phyloP scores from a whole-genome alignment of 2,329 filamentous ascomycete species.

The Alternaria sp. region DNA sequence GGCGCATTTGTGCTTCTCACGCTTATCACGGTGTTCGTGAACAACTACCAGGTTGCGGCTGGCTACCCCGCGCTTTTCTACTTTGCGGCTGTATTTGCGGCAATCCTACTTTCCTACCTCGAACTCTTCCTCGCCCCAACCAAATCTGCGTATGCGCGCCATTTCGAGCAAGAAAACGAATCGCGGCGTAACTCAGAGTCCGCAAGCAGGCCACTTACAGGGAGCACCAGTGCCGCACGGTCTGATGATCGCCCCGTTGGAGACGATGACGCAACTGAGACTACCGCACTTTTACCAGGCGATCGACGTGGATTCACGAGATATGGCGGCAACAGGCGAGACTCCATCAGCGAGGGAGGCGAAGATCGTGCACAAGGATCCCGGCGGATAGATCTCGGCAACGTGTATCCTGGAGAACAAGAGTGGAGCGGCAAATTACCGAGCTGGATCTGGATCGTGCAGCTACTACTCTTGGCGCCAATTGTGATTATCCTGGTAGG shows the following conservation, averaged over 20 bases:
- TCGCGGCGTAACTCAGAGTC: slow-evolving; percentile 38
- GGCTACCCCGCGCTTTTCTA: slow-evolving; percentile 86
- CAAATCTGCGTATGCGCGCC: slow-evolving; percentile 74
- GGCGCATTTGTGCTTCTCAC: slow-evolving; percentile 78
- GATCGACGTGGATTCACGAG: slow-evolving; percentile 65
- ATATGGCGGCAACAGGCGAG: slow-evolving; percentile 55
- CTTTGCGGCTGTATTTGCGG: slow-evolving; percentile 76
- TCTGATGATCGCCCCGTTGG: slow-evolving; percentile 44
- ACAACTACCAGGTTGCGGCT: slow-evolving; percentile 74
- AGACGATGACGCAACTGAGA: slow-evolving; percentile 61
- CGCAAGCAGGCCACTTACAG: slow-evolving; percentile 47
- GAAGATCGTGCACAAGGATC: slow-evolving; percentile 46
- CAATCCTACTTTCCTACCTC: slow-evolving; percentile 76
- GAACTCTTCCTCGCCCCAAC: slow-evolving; percentile 78
- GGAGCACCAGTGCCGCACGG: slow-evolving; percentile 41
- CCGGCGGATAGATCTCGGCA: slow-evolving; percentile 46
- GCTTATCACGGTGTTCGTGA: slow-evolving; percentile 75
- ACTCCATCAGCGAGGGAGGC: slow-evolving; percentile 50
- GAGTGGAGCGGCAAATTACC: slow-evolving; percentile 82
- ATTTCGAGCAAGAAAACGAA: slow-evolving; percentile 51
- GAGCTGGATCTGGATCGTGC: slow-evolving; percentile 85
- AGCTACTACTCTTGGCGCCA: slow-evolving; percentile 82
- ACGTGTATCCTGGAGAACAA: slow-evolving; percentile 75
- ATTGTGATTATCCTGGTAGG: slow-evolving; percentile 79
- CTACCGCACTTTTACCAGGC: slow-evolving; percentile 64